A percentile compares a stretch with the other conserved stretches of the same genome.
These are phyloP conservation scores for Sporothrix brasiliensis DNA, from an alignment of 2,329 filamentous ascomycete species.

Conservation along the genomic window DNA sequence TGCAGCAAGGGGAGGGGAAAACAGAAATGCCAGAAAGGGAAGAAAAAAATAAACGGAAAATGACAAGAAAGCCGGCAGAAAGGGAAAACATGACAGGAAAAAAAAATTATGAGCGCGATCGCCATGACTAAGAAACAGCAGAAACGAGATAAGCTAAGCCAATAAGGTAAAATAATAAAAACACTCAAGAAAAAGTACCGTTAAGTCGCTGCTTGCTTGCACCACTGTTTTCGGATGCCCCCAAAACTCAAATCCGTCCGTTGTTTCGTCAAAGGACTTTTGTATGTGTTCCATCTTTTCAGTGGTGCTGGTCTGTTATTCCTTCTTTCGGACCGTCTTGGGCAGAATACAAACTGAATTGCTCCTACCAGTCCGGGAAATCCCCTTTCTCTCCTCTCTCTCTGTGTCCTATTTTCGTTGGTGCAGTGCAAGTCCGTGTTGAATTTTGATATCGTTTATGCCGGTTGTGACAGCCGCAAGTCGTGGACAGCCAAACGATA, in stretches of 20 bases:
- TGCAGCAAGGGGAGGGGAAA: constrained; percentile 33
- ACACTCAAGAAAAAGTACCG: constrained; percentile 28
- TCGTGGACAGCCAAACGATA: not conserved
- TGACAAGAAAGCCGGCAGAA: not conserved
- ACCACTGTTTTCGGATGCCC: not conserved
- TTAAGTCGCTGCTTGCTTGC: constrained; percentile 18
- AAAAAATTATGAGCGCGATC: constrained; percentile 37
- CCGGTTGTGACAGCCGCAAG: not conserved
- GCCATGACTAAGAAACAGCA: constrained; percentile 34
- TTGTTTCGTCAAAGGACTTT: constrained; percentile 8
- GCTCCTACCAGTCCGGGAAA: constrained; percentile 30
- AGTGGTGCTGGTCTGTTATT: constrained; percentile 13
- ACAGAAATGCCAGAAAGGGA: constrained; percentile 24
- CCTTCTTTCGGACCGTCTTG: constrained; percentile 18
- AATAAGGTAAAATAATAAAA: constrained; percentile 31
- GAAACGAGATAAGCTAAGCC: constrained; percentile 41
- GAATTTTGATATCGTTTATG: constrained; percentile 11
- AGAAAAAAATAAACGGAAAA: constrained; percentile 31
- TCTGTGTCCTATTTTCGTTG: not conserved
- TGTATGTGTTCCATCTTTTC: constrained; percentile 3
- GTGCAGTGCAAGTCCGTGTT: not conserved
- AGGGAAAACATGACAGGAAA: constrained; percentile 39
- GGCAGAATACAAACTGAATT: constrained; percentile 36
- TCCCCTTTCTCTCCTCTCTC: constrained; percentile 25
- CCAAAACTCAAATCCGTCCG: too few relatives aligned